Percentiles rank a stretch among this genome's conserved stretches.
Evolutionary conservation across 2,329 filamentous ascomycete species (phyloP).

Genomic region (Alternaria novae-zelandiae): DNA sequence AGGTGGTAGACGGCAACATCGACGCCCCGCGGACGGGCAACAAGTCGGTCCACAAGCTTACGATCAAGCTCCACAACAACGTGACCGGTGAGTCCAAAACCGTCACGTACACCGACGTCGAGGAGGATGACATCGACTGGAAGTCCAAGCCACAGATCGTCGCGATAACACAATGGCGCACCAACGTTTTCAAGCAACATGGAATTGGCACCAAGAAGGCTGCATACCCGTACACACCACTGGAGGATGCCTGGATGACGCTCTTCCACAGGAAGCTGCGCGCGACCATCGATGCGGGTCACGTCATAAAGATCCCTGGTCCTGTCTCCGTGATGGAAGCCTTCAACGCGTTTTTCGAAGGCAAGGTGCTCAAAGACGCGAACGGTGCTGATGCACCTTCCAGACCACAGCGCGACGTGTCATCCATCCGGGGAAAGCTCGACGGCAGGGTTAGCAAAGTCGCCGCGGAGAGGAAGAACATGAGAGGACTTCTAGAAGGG

Average conservation of each 20-base stretch:
- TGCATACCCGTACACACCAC: not conserved
- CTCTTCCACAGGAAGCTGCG: slow-evolving; percentile 20
- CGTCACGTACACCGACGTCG: not conserved
- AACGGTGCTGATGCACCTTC: not conserved
- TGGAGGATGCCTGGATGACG: slow-evolving; percentile 22
- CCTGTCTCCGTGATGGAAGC: not conserved
- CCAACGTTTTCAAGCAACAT: not conserved
- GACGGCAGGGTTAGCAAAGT: not conserved
- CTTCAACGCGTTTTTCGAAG: not conserved
- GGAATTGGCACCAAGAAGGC: not conserved
- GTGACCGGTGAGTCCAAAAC: not conserved
- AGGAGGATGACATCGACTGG: slow-evolving; percentile 7
- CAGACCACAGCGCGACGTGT: not conserved
- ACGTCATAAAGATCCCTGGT: slow-evolving; percentile 1
- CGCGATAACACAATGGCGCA: slow-evolving; percentile 6
- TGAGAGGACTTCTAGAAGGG: not conserved
- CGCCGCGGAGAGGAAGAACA: not conserved
- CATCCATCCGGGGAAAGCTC: not conserved
- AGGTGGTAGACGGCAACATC: not conserved
- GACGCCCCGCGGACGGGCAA: not conserved
- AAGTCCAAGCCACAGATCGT: not conserved
- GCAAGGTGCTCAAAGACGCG: not conserved
- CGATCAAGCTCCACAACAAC: not conserved
- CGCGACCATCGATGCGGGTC: not conserved
- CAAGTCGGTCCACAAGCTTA: not conserved